A percentile compares a stretch with the other conserved stretches of the same genome.
Conservation (phyloP, 768 basidiomycete species). For the Tremella fuciformis region DNA sequence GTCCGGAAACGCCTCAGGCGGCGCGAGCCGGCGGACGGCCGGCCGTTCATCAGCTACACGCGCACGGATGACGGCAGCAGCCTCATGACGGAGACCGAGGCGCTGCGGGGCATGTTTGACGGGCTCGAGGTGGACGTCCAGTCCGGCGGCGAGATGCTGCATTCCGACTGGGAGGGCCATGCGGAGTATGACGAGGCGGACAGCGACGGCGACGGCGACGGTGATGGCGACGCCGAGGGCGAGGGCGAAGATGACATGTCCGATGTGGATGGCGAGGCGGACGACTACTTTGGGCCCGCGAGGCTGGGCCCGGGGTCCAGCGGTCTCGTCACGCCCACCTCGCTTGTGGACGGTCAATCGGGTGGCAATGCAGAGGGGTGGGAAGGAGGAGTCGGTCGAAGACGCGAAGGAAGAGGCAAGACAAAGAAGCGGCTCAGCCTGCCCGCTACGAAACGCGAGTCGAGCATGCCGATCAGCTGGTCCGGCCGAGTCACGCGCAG, state of each 20-base stretch:
- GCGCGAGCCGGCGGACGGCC: not conserved
- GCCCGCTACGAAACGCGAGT: slow-evolving; percentile 6
- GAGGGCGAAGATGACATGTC: slow-evolving; percentile 9
- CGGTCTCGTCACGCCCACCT: no score
- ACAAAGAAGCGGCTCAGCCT: slow-evolving; percentile 8
- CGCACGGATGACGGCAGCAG: slow-evolving; percentile 38
- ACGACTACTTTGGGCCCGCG: no score
- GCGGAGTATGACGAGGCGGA: not conserved
- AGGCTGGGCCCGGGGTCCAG: no score
- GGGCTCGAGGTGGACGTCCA: slow-evolving; percentile 23
- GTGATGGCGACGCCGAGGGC: slow-evolving; percentile 6
- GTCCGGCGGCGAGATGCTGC: slow-evolving; percentile 26
- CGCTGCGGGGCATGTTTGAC: slow-evolving; percentile 31
- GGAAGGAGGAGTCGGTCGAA: not conserved
- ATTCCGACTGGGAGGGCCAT: slow-evolving; percentile 12
- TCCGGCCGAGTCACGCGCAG: not conserved
- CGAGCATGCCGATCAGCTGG: slow-evolving; percentile 16
- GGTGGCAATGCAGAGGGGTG: not conserved
- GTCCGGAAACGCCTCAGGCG: not conserved
- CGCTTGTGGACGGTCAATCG: not conserved
- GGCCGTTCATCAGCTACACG: slow-evolving; percentile 40
- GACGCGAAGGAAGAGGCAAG: not conserved
- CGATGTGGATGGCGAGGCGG: not conserved
- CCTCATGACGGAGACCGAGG: slow-evolving; percentile 27
- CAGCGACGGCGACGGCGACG: not conserved